A percentile compares a stretch with the other conserved stretches of the same genome.
Evolutionary conservation across 768 basidiomycete genomes (phyloP).

Genomic region (Rhizopogon sp.): DNA sequence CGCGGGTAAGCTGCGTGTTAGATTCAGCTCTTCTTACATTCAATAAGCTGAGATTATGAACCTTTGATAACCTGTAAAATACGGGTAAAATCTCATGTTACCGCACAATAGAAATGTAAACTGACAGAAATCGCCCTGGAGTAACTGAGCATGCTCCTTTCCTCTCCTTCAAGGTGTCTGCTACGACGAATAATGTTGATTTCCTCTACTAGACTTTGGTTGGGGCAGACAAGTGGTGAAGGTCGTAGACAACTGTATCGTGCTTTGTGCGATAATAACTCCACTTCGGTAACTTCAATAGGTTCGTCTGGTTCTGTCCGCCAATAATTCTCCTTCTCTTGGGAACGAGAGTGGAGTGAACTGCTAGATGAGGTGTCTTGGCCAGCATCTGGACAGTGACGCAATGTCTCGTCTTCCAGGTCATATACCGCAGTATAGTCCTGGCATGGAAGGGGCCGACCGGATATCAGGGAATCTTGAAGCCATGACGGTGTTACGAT

Average conservation of each 20-base stretch:
- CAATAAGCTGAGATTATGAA: constrained; percentile 8
- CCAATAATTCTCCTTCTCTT: background rate
- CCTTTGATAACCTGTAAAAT: constrained; percentile 43
- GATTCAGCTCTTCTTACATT: background rate
- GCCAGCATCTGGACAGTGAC: constrained; percentile 34
- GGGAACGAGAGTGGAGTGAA: background rate
- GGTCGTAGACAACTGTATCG: constrained; percentile 57
- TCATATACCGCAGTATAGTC: constrained; percentile 54
- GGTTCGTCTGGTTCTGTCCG: constrained; percentile 17
- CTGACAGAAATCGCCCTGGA: constrained; percentile 66
- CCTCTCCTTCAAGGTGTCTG: constrained; percentile 63
- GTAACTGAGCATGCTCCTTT: constrained; percentile 66
- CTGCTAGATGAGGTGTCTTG: background rate
- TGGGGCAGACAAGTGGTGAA: constrained; percentile 64
- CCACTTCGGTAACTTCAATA: constrained; percentile 10
- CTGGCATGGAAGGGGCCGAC: constrained; percentile 42
- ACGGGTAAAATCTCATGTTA: constrained; percentile 1
- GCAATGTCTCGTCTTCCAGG: constrained; percentile 41
- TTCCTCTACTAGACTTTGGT: constrained; percentile 57
- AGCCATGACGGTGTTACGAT: constrained; percentile 75
- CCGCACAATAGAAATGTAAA: constrained; percentile 4
- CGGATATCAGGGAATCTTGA: constrained; percentile 44
- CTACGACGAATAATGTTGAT: constrained; percentile 53
- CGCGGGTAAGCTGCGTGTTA: constrained; percentile 42
- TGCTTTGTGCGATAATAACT: constrained; percentile 23